These are phyloP conservation scores for Talaromyces sp. DNA, from an alignment of 2,329 filamentous ascomycete species.

Conservation along the genomic window DNA sequence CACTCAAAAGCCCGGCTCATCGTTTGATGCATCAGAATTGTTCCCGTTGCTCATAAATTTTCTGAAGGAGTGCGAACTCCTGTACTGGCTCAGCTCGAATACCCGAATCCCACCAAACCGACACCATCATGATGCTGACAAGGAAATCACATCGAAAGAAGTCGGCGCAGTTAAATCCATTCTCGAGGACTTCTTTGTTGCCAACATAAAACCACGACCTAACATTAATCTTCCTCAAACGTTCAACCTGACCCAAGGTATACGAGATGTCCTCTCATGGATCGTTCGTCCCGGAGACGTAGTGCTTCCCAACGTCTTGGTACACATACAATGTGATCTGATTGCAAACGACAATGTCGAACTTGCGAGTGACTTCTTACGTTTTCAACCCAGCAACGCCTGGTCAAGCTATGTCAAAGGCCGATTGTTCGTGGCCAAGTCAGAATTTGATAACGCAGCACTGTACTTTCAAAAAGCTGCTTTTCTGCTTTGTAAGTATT, in stretches of 20 bases:
- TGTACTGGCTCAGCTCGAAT: constrained; percentile 56
- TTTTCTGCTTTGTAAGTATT: constrained; percentile 68
- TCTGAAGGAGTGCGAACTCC: constrained; percentile 68
- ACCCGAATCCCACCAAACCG: constrained; percentile 30
- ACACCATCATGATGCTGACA: constrained; percentile 19
- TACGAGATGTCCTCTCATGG: constrained; percentile 43
- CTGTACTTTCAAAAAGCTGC: constrained; percentile 77
- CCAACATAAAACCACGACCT: constrained; percentile 40
- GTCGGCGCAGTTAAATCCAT: constrained; percentile 31
- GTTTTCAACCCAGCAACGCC: constrained; percentile 54
- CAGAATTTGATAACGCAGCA: constrained; percentile 69
- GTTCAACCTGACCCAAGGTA: constrained; percentile 39
- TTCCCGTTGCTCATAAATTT: constrained; percentile 66
- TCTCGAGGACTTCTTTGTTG: constrained; percentile 42
- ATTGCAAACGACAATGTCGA: constrained; percentile 64
- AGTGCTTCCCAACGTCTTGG: constrained; percentile 57
- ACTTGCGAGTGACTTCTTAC: constrained; percentile 61
- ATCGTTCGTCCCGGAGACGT: constrained; percentile 50
- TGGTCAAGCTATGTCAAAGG: constrained; percentile 78
- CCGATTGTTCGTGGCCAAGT: constrained; percentile 68
- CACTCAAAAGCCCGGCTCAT: constrained; percentile 65
- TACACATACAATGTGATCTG: constrained; percentile 65
- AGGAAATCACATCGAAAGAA: constrained; percentile 17
- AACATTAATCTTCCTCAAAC: constrained; percentile 36
- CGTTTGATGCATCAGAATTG: constrained; percentile 55